These are phyloP conservation scores for Fusarium drepaniforme DNA, from an alignment of 2,329 filamentous ascomycete genomes.

Conservation along the genomic window DNA sequence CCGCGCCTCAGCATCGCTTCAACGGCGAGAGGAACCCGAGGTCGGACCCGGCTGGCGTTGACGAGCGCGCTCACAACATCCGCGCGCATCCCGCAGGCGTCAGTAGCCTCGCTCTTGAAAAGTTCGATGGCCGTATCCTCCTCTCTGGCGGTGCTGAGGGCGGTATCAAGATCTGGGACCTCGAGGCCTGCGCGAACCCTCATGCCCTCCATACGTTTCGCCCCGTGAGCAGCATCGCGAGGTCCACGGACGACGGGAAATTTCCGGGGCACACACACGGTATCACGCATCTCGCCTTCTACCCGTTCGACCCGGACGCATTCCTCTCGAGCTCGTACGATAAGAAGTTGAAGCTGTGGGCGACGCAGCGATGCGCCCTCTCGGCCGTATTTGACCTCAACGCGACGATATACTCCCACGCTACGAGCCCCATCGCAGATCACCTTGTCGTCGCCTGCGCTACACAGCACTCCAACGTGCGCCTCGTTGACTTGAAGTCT, in stretches of 20 bases:
- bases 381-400: constrained; percentile 77
- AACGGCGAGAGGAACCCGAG: constrained; percentile 60
- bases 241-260: constrained; percentile 50
- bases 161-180: constrained; percentile 87
- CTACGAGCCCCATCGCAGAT: constrained; percentile 78
- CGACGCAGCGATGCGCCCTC: constrained; percentile 69
- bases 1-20: constrained; percentile 76
- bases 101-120: constrained; percentile 83
- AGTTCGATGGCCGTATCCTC: constrained; percentile 81
- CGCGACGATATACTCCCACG: constrained; percentile 80
- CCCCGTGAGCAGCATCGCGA: constrained; percentile 64
- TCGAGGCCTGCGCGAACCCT: constrained; percentile 70
- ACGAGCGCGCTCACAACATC: constrained; percentile 52
- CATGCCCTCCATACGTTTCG: constrained; percentile 62
- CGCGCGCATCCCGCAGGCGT: constrained; percentile 84
- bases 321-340: constrained; percentile 86
- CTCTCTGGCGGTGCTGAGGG: constrained; percentile 89
- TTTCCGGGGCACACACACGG: constrained; percentile 71
- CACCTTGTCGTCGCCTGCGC: constrained; percentile 88
- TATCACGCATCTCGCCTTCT: constrained; percentile 82
- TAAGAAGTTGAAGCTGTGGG: constrained; percentile 81
- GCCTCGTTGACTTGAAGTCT: constrained; percentile 87
- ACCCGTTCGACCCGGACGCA: constrained; percentile 80
- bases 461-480: constrained; percentile 86
- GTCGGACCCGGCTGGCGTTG: constrained; percentile 29